Evolutionary conservation across 768 basidiomycete species (phyloP), one percentile per base, ranked within the genome.

Genomic region (Tylopilus subfusipes): DNA sequence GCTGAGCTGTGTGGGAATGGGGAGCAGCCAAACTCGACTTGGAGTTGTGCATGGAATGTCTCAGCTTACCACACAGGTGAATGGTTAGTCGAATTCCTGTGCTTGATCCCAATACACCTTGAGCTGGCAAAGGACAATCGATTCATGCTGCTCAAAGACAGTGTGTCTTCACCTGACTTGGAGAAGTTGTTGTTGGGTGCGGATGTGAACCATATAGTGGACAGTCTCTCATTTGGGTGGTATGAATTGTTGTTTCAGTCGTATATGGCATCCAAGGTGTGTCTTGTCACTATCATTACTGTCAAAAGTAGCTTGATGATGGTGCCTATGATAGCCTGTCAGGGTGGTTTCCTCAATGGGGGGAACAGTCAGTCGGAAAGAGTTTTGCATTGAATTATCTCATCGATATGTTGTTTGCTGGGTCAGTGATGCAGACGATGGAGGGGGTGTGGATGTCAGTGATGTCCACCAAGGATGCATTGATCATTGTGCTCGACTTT

Each of bases 381-480:
- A 80, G 77, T 48, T 85, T 76, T 51, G 68, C 78, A 0, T 62
- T 83, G 36, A 84, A 84, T 50, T 83, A 85, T 54, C 69, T 85
- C 10, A 76, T 75, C 1, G 83, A 84, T 60, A 82, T 82, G 0
- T 85, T 82, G 0, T 84, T 85, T 59, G 82, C 82, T 10, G 83
- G 82, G 1, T 80, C 76, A 8, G 82, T 82, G 0, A 82, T 84
- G 81, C 70, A 79, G 19, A 83, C 82, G 6, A 84, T 79, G 61
- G 80, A 83, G 70, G 83, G 83, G 8, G 79, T 84, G 2, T 84
- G 83, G 84, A 79, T 85, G 77, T 84, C 82, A 0, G 79, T 81
- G 9, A 82, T 82, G 2, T 84, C 84, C 0, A 84, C 82, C 0
- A 69, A 77, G 39, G 77, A 82, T 18, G 64, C 67, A 0, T 62